phyloP scores from a whole-genome alignment of 306 rosid genomes.

The Dryas alaskensis region DNA sequence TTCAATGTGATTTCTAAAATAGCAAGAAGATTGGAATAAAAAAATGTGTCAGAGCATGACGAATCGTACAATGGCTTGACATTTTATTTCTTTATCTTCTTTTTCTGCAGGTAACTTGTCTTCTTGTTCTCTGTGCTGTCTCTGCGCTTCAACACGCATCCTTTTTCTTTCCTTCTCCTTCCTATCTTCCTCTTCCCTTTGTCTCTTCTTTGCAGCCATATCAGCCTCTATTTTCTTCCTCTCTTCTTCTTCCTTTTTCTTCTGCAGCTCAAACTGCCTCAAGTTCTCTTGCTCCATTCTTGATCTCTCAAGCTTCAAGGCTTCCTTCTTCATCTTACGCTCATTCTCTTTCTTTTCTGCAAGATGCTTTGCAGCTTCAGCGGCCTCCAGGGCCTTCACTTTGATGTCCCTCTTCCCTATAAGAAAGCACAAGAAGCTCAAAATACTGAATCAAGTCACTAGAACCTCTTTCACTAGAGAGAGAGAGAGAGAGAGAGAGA shows the following conservation, averaged over 20 bases:
- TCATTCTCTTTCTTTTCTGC: conserved; percentile 88
- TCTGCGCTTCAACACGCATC: conserved; percentile 55
- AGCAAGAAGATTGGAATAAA: too few species aligned
- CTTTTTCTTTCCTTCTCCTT: conserved; percentile 78
- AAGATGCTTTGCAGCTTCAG: conserved; percentile 77
- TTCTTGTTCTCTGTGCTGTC: conserved; percentile 53
- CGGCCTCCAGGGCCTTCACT: conserved; percentile 83
- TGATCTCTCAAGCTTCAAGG: conserved; percentile 61
- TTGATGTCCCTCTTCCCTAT: conserved; percentile 85
- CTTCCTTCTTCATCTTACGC: conserved; percentile 86
- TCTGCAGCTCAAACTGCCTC: conserved; percentile 64
- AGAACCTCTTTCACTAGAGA: too few species aligned
- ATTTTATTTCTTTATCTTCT: conserved; percentile 40
- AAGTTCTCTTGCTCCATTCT: conserved; percentile 57
- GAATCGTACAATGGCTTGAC: conserved; percentile 53
- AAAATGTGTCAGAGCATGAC: too few species aligned
- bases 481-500: too few species aligned
- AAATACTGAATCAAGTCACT: conserved; percentile 18
- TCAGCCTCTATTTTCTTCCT: conserved; percentile 67
- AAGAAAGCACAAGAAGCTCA: conserved; percentile 27
- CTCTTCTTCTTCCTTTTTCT: conserved; percentile 68
- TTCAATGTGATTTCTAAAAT: too few species aligned
- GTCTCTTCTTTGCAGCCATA: conserved; percentile 78
- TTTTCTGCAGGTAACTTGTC: conserved; percentile 52
- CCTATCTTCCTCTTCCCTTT: conserved; percentile 75